A percentile compares a stretch with the other conserved stretches of the same genome.
Conservation (phyloP, 139 green algal genomes). For the Astrephomene gubernaculifera region DNA sequence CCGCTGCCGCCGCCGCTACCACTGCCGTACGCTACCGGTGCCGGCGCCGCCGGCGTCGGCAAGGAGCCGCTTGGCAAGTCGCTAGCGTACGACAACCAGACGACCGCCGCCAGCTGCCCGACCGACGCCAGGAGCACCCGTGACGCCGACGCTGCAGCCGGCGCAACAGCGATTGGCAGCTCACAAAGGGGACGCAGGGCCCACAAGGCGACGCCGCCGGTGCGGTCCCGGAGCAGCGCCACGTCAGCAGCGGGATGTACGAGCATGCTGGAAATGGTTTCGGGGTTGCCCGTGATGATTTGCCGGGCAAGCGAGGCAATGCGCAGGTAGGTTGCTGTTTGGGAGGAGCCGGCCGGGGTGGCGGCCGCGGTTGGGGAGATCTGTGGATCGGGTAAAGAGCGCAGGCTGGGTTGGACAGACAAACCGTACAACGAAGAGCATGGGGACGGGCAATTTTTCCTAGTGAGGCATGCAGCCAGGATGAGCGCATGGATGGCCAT, state of each 20-base stretch:
- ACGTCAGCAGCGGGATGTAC: slow-evolving; percentile 26
- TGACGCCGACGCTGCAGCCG: background rate
- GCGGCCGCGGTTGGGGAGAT: slow-evolving; percentile 9
- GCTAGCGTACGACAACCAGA: slow-evolving; percentile 7
- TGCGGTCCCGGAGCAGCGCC: slow-evolving; percentile 34
- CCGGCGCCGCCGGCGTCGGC: background rate
- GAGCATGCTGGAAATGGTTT: slow-evolving; percentile 24
- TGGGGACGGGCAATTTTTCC: too few species aligned
- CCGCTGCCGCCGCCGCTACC: background rate
- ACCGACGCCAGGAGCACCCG: slow-evolving; percentile 24
- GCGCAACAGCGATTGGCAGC: slow-evolving; percentile 27
- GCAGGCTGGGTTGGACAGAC: too few species aligned
- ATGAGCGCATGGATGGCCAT: too few species aligned
- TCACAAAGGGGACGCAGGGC: slow-evolving; percentile 35
- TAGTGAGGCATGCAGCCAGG: too few species aligned
- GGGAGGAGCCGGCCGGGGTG: background rate
- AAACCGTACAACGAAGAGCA: too few species aligned
- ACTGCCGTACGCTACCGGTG: background rate
- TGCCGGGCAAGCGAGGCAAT: background rate
- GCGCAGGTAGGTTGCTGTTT: slow-evolving; percentile 33
- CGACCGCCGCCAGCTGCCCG: slow-evolving; percentile 37
- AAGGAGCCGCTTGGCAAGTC: too few species aligned
- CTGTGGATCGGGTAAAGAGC: too few species aligned
- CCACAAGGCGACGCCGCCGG: slow-evolving; percentile 50
- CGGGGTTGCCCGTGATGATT: slow-evolving; percentile 32